Evolutionary conservation across 1,284 basidiomycete genomes (phyloP), one percentile per base, ranked within the genome.

Genomic region (Cryptococcus hybrid): DNA sequence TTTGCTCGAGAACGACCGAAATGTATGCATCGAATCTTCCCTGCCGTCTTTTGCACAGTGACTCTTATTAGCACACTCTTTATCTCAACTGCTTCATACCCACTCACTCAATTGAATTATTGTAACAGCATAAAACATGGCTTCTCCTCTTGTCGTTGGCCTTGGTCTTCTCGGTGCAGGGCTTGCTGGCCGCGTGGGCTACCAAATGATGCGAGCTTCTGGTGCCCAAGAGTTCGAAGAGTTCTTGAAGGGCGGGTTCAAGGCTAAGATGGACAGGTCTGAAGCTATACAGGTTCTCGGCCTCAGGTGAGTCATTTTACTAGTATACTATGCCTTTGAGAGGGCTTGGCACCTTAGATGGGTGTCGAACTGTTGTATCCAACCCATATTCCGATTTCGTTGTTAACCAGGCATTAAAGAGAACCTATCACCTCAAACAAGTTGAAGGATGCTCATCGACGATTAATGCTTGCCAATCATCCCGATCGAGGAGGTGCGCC

Each of bases 401-500:
- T n/a, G n/a, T n/a, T n/a, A n/a, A n/a, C n/a, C n/a, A n/a, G n/a
- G n/a, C n/a, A n/a, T n/a, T n/a, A n/a, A n/a, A 94, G 92, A 77
- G 90, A 95, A 15, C 84, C 89, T 7, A 81, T 82, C 61, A 79
- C 92, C 38, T 82, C 84, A n/a, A 84, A 76, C 50, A 85, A 83
- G 72, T 77, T 94, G 61, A 94, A 95, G 79, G 92, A 94, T 69
- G 90, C 92, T 0, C 92, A 95, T 77, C 85, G 92, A 53, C 85
- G 87, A 47, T 89, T 96, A 66, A 96, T 95, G 92, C 83, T 95
- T 49, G 88, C 90, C 30, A 98, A 97, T 78, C 93, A 97, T 79
- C 95, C 95, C 13, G 94, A 98, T 81, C 84, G 94, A 62, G 94
- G 94, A 45, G 95, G 95, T 37, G 89, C 91, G 9, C 95, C 95